Evolutionary conservation across 768 basidiomycete genomes (phyloP), one percentile per base, ranked within the genome.

Genomic region (Tubosaeta sp.): DNA sequence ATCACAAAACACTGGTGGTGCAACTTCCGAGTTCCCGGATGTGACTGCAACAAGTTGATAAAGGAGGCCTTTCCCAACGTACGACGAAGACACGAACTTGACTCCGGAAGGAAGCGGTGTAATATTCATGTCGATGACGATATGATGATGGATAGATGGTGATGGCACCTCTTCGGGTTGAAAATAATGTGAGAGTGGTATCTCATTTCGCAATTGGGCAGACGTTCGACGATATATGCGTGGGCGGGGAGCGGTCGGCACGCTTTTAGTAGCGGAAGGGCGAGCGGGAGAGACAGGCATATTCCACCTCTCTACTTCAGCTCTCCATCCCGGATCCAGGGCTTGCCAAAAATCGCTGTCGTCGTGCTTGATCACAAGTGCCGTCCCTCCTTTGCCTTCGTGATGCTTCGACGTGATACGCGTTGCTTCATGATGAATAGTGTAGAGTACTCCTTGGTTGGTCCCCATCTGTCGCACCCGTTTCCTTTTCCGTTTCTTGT

Each of bases 1-100:
- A 35, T 63, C 59, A 41, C 69, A 66, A 13, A 62, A 50, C 1
- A 55, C 56, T 3, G 76, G 76, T 11, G 62, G 46, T 12, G 60
- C 52, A 10, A 58, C 46, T 22, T 70, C 64, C 5, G 57, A 51
- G 7, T 53, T 49, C 27, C 66, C 60, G 19, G 66, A 62, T 18
- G 75, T 53, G 45, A 74, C 45, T n/a, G 71, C 59, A 43, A 83
- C 52, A 14, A 90, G 73, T 21, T 85, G 79, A 49, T 74, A 64
- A 16, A 93, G 76, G 59, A 76, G 72, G 1, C 87, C 86, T 51
- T 73, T 81, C 8, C 76, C 78, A 39, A 84, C 74, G 54, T 82
- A 86, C 6, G 83, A 80, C 9, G 72, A 68, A 2, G 67, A 34
- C 1, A 59, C 62, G 55, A 91, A 84, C 31, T 73, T 72, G 31